These are phyloP conservation scores for Xylaria multiplex DNA, from an alignment of 2,329 filamentous ascomycete species.

Conservation along the genomic window DNA sequence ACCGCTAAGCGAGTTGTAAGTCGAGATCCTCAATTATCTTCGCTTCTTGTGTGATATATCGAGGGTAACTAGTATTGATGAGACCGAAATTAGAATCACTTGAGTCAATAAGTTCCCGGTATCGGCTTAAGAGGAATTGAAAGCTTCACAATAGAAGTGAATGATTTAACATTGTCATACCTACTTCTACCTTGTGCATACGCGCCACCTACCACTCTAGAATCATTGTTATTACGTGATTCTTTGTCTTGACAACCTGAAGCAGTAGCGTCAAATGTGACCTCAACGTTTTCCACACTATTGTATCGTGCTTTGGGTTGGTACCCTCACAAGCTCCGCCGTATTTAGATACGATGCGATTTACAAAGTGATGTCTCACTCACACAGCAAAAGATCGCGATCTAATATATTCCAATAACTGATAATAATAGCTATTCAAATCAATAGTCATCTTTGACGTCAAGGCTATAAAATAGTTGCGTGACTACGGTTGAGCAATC, in stretches of 20 bases:
- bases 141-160: background rate
- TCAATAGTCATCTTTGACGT: conserved; percentile 8
- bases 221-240: conserved; percentile 24
- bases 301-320: background rate
- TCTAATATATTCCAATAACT: background rate
- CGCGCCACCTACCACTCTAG: background rate
- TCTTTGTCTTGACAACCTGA: background rate
- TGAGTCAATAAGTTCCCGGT: conserved; percentile 10
- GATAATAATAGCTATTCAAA: conserved; percentile 6
- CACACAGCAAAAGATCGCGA: background rate
- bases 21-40: conserved; percentile 10
- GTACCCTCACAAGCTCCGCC: conserved; percentile 18
- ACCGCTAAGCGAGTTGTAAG: conserved; percentile 32
- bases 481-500: background rate
- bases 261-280: background rate
- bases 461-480: background rate
- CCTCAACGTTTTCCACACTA: background rate
- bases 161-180: background rate
- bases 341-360: background rate
- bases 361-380: background rate
- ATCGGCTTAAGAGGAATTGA: background rate
- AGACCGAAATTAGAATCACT: conserved; percentile 22
- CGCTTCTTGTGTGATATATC: conserved; percentile 10
- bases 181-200: conserved; percentile 2
- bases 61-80: background rate